Base-by-base conservation (phyloP, 2,329 filamentous ascomycete genomes). In the Aureobasidium melanogenum region DNA sequence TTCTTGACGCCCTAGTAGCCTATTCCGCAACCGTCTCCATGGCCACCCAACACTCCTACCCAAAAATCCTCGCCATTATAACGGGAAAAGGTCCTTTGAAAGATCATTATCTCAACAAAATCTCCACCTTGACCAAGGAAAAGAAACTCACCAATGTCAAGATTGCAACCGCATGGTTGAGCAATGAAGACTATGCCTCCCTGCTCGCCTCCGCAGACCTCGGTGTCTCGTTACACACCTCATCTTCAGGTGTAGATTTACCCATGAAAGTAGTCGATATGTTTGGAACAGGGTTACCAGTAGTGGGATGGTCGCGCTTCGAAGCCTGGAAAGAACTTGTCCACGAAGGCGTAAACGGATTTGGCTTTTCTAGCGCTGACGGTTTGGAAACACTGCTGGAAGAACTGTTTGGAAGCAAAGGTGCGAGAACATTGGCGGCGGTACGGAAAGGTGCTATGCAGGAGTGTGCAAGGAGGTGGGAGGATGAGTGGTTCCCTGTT, bases 201-300 rank as follows among this genome's bases (percentile, higher is more conserved):
- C 81, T 99, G 4, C 84, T 99, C 32, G 89, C 88, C 12, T 87
- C 87, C 47, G 91, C 94, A 3, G 93, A 97, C 68, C 79, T 99
- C 0, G 94, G 94, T 10, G 84, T 99, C 26, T 96, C 90, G 61
- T 78, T 99, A 28, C 94, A 99, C 76, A 96, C 85, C 66, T 97
- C 91, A 15, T 95, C 89, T 66, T 96, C 91, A 2, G 94, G 94
- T 1, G 91, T 99, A 0, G 94, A 99, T 74, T 79, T 99, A 22
- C 94, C 94, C 0, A 99, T 99, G 94, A 99, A 99, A 76, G 91
- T 99, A 0, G 92, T 99, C 15, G 94, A 99, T 72, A 97, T 99
- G 92, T 97, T 99, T 72, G 94, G 94, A 2, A 88, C 92, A 0
- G 94, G 93, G 0, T 77, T 99, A 30, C 94, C 94, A 0, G 94